A percentile compares a stretch with the other conserved stretches of the same genome.
Conservation (phyloP, 2,329 filamentous ascomycete genomes). For the Aspergillus pseudoterreus region DNA sequence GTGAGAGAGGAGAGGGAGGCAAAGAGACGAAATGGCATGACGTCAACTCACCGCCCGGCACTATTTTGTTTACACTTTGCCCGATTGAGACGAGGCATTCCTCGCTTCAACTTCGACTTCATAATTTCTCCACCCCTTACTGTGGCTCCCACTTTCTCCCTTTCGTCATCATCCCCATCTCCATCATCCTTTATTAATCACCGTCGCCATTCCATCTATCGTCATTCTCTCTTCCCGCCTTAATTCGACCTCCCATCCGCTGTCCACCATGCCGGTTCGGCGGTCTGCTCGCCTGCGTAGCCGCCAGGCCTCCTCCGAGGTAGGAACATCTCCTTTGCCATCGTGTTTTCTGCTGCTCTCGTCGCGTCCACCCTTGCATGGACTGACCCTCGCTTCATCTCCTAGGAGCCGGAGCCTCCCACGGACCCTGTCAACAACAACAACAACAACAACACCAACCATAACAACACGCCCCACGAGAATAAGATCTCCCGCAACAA, state of each 20-base stretch:
- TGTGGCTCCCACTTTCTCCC: background rate
- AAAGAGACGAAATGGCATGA: background rate
- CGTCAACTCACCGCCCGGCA: slow-evolving; percentile 15
- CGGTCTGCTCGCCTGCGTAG: slow-evolving; percentile 40
- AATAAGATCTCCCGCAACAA: slow-evolving; percentile 1
- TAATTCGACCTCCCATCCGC: slow-evolving; percentile 1
- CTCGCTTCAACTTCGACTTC: slow-evolving; percentile 2
- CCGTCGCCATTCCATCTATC: background rate
- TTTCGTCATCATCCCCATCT: slow-evolving; percentile 2
- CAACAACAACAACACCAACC: slow-evolving; percentile 5
- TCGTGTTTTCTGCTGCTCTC: slow-evolving; percentile 6
- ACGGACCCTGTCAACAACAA: slow-evolving; percentile 13
- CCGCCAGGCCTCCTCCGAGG: slow-evolving; percentile 30
- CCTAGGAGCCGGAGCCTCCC: slow-evolving; percentile 21
- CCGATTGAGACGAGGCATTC: slow-evolving; percentile 2
- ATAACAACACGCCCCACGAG: slow-evolving; percentile 30
- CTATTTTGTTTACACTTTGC: slow-evolving; percentile 14
- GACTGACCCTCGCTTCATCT: slow-evolving; percentile 9
- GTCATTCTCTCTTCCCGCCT: background rate
- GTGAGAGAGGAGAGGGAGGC: no score
- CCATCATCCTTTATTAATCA: background rate
- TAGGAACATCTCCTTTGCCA: slow-evolving; percentile 15
- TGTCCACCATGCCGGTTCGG: slow-evolving; percentile 33
- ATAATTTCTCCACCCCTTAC: slow-evolving; percentile 43
- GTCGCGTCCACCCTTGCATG: background rate